Evolutionary conservation across 495 filamentous ascomycete genomes (phyloP).

Genomic region (Aspergillus carlsbadensis): DNA sequence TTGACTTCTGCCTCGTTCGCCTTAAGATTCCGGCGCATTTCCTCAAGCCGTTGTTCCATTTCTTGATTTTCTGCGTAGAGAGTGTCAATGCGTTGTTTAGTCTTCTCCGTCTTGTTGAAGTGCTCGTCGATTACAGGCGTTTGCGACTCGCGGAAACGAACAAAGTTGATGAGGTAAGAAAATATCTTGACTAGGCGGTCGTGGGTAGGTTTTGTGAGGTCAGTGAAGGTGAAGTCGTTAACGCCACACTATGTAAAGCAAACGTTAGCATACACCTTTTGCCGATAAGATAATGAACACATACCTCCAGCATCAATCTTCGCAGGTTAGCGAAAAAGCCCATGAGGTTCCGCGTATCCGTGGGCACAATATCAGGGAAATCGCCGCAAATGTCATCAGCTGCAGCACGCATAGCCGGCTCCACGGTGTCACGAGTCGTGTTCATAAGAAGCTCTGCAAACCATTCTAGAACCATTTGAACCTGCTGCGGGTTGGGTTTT

Average conservation of each 20-base stretch:
- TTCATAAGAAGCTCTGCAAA: slow-evolving; percentile 93
- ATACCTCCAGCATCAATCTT: slow-evolving; percentile 70
- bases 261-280: slow-evolving; percentile 2
- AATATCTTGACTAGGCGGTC: slow-evolving; percentile 87
- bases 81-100: slow-evolving; percentile 82
- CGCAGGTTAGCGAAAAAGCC: slow-evolving; percentile 83
- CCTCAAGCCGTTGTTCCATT: slow-evolving; percentile 73
- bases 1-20: slow-evolving; percentile 74
- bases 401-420: slow-evolving; percentile 90
- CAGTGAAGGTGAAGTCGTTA: slow-evolving; percentile 87
- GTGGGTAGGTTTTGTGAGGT: slow-evolving; percentile 85
- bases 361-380: slow-evolving; percentile 75
- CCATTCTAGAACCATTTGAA: slow-evolving; percentile 97
- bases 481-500: slow-evolving; percentile 89
- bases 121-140: slow-evolving; percentile 83
- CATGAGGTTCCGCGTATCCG: slow-evolving; percentile 88
- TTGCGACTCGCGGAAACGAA: slow-evolving; percentile 91
- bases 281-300: background rate
- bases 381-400: slow-evolving; percentile 82
- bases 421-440: slow-evolving; percentile 82
- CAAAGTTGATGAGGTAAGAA: slow-evolving; percentile 97
- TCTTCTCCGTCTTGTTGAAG: slow-evolving; percentile 83
- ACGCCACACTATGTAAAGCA: slow-evolving; percentile 65
- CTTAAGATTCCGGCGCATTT: slow-evolving; percentile 73
- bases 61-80: slow-evolving; percentile 83